phyloP scores from a whole-genome alignment of 2,329 filamentous ascomycete species.

The Trichoderma aggressivum region DNA sequence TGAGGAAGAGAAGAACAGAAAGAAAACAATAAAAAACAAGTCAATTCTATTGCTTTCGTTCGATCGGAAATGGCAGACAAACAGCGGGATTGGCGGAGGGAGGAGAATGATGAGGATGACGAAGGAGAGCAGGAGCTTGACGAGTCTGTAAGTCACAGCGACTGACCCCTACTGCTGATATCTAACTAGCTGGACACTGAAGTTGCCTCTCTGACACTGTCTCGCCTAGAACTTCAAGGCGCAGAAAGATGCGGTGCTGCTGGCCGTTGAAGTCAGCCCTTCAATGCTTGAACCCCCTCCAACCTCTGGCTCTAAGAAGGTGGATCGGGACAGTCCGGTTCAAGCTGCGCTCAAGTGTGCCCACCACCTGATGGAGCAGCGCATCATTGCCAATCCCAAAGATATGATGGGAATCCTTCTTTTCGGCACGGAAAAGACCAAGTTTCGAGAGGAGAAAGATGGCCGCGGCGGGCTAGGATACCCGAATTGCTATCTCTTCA shows the following conservation, averaged over 20 bases:
- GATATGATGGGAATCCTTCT: slow-evolving; percentile 96
- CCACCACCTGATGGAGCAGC: slow-evolving; percentile 93
- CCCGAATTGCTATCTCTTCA: slow-evolving; percentile 88
- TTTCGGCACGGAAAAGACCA: slow-evolving; percentile 84
- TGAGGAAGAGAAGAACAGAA: too few relatives aligned
- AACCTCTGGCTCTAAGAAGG: slow-evolving; percentile 66
- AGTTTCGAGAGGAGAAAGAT: slow-evolving; percentile 66
- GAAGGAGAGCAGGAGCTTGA: slow-evolving; percentile 60
- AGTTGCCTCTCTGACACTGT: background rate
- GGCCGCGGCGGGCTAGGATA: slow-evolving; percentile 63
- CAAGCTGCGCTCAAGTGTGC: slow-evolving; percentile 89
- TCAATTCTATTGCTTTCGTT: background rate
- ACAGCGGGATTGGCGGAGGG: slow-evolving; percentile 44
- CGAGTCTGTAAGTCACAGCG: slow-evolving; percentile 51
- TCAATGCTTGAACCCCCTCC: slow-evolving; percentile 77
- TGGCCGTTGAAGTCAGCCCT: slow-evolving; percentile 86
- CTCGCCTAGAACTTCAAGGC: slow-evolving; percentile 74
- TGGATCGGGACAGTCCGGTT: slow-evolving; percentile 72
- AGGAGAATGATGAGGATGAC: slow-evolving; percentile 62
- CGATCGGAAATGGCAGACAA: slow-evolving; percentile 31
- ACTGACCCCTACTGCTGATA: too few relatives aligned
- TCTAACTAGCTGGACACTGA: background rate
- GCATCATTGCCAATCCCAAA: slow-evolving; percentile 92
- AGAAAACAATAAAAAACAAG: background rate
- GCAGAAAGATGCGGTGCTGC: slow-evolving; percentile 95